Evolutionary conservation across 2,329 filamentous ascomycete genomes (phyloP), one percentile per base, ranked within the genome.

Genomic region (Pseudogymnoascus sp.): DNA sequence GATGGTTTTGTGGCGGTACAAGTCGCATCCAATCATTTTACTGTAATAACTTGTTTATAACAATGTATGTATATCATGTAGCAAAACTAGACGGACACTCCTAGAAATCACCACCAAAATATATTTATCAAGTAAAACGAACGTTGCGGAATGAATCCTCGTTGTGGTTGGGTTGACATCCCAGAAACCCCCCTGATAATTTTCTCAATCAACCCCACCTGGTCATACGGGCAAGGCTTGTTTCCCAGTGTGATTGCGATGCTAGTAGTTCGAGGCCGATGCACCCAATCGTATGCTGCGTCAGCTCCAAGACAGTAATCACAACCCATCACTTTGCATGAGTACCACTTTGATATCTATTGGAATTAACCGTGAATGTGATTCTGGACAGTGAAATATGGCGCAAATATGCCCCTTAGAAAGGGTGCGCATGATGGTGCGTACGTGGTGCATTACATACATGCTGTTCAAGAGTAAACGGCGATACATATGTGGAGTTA

Each of bases 31-130:
- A 31, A 31, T 53, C 44, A 53, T 28, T 31, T 10, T 31, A 53
- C n/a, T 53, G 44, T 53, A 53, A 16, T 53, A 53, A 28, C 44
- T 53, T 53, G 44, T 53, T 31, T 53, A 31, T 53, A 53, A 53
- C 23, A 53, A 53, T 31, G 44, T 53, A 53, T 53, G 44, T 53
- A 53, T 53, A 53, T 53, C 44, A 53, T 53, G 44, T 53, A 53
- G 44, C 44, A 53, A 28, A 28, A 53, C 44, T 53, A 53, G 44
- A 53, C 44, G 44, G 44, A 53, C 44, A 53, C 44, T 53, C 44
- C 44, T 53, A 53, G 44, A 53, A 53, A 53, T 53, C 44, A 53
- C 44, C 44, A 53, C 44, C 44, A 53, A 44, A 53, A 50, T 53
- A 53, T 28, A 53, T 28, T 53, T 53, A 53, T 53, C 23, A 28